Conservation (phyloP, 2,329 filamentous ascomycete species). For the Fusarium xyrophilum region DNA sequence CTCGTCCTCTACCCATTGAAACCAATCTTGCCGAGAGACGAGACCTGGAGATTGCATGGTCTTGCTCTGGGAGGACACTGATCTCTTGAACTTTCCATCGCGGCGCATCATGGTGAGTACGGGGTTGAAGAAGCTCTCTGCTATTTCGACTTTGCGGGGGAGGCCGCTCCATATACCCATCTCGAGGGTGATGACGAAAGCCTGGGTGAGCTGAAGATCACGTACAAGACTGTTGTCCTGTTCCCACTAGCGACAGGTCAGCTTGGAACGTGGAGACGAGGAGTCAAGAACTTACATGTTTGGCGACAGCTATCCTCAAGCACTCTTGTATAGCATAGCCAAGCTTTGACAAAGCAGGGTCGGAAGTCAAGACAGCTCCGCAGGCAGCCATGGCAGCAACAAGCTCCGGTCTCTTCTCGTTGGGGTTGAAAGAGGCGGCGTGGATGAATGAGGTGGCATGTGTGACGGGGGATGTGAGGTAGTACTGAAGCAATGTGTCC, state of each 20-base stretch:
- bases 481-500: constrained; percentile 50
- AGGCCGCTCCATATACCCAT: constrained; percentile 49
- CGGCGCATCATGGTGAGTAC: constrained; percentile 48
- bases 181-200: constrained; percentile 46
- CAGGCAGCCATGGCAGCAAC: constrained; percentile 48
- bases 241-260: constrained; percentile 36
- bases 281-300: constrained; percentile 10
- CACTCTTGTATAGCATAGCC: constrained; percentile 52
- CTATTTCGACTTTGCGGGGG: constrained; percentile 50
- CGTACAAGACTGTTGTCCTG: constrained; percentile 44
- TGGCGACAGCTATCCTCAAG: constrained; percentile 33
- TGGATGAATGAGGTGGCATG: constrained; percentile 48
- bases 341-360: constrained; percentile 48
- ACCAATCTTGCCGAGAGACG: constrained; percentile 37
- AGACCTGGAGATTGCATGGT: neutral
- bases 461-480: constrained; percentile 40
- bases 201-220: constrained; percentile 45
- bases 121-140: constrained; percentile 48
- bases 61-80: constrained; percentile 25
- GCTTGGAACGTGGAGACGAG: neutral
- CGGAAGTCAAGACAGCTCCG: constrained; percentile 48
- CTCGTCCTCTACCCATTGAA: constrained; percentile 42
- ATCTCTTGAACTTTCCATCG: constrained; percentile 43
- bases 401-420: constrained; percentile 47
- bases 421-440: constrained; percentile 47